These are phyloP conservation scores for Chaetomidium leptoderma DNA, from an alignment of 495 filamentous ascomycete genomes.

Conservation along the genomic window DNA sequence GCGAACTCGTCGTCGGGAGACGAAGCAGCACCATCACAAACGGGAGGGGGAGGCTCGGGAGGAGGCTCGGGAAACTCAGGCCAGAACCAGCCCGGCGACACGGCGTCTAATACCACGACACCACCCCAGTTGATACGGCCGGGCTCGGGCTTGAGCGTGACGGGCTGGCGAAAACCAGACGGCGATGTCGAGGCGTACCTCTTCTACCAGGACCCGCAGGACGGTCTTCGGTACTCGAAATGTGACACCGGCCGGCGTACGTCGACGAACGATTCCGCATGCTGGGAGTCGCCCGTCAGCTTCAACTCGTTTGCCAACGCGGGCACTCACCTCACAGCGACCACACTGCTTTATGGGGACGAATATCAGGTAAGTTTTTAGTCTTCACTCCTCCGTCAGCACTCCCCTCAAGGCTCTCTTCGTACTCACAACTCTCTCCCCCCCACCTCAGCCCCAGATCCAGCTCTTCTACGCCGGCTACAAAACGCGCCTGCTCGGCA, in stretches of 20 bases:
- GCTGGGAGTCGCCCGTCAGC: constrained; percentile 9
- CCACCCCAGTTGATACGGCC: not conserved
- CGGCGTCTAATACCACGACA: not conserved
- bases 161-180: constrained; percentile 15
- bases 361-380: not conserved
- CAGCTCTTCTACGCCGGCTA: constrained; percentile 20
- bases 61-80: not conserved
- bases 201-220: constrained; percentile 17
- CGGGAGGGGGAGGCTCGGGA: not conserved
- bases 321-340: constrained; percentile 2
- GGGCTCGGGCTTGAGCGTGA: constrained; percentile 18
- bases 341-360: constrained; percentile 7
- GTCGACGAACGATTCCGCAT: constrained; percentile 5
- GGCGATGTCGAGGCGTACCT: constrained; percentile 19
- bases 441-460: constrained; percentile 22
- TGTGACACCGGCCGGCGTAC: constrained; percentile 9
- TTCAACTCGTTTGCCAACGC: constrained; percentile 4
- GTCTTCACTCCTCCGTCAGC: too few relatives aligned
- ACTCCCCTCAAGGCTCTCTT: too few relatives aligned
- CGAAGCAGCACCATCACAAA: not conserved
- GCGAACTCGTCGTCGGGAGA: not conserved
- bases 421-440: not conserved
- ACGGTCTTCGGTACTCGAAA: constrained; percentile 7
- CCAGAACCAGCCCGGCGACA: not conserved
- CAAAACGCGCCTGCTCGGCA: constrained; percentile 12